These are phyloP conservation scores for Leccinum obscurum DNA, from an alignment of 768 basidiomycete genomes.

Conservation along the genomic window DNA sequence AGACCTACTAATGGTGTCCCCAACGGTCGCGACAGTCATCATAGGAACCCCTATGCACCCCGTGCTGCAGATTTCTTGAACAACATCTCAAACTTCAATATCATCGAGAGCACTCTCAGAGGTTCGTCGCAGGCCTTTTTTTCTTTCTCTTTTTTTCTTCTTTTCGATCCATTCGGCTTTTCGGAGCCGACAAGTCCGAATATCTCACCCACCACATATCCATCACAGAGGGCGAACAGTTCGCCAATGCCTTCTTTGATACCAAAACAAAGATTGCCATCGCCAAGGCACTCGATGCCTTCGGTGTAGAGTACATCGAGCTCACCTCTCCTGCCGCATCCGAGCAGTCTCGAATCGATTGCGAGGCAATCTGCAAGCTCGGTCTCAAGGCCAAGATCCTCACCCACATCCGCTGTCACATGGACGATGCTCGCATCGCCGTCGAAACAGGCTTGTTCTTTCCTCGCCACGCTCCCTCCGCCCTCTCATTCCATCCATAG, in stretches of 20 bases:
- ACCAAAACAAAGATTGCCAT: constrained; percentile 99
- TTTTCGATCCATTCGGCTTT: background rate
- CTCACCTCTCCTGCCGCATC: constrained; percentile 98
- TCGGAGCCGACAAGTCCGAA: constrained; percentile 16
- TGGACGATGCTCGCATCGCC: constrained; percentile 98
- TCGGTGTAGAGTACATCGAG: constrained; percentile 99
- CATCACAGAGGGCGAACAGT: constrained; percentile 90
- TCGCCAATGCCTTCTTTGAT: constrained; percentile 99
- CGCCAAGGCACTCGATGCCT: constrained; percentile 95
- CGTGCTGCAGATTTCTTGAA: constrained; percentile 91
- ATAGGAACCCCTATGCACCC: constrained; percentile 80
- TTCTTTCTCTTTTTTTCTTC: constrained; percentile 2
- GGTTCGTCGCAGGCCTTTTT: constrained; percentile 47
- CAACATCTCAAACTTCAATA: constrained; percentile 91
- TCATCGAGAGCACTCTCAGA: constrained; percentile 95
- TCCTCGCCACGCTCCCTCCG: background rate
- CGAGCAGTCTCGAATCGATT: constrained; percentile 90
- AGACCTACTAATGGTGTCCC: constrained; percentile 29
- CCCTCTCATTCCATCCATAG: constrained; percentile 38
- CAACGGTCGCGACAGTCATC: constrained; percentile 42
- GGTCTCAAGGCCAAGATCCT: constrained; percentile 95
- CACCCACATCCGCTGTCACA: constrained; percentile 99
- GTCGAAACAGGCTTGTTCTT: constrained; percentile 86
- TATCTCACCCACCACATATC: constrained; percentile 8
- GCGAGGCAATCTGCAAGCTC: constrained; percentile 99